Evolutionary conservation across 2,329 filamentous ascomycete genomes (phyloP).

Genomic region (Proliferodiscus dingleyae): DNA sequence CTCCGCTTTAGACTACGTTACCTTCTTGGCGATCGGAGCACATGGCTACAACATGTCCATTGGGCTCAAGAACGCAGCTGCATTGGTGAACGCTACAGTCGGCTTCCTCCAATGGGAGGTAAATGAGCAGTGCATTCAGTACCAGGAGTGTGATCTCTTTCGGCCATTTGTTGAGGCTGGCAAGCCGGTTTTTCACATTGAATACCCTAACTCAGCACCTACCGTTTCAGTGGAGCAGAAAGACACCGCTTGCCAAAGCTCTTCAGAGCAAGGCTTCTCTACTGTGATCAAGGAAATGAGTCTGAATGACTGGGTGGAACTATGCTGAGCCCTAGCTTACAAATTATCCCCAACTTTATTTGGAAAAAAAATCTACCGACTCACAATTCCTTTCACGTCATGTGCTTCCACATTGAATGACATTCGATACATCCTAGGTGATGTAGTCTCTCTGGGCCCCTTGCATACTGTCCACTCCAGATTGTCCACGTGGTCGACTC

Average conservation of each 20-base stretch:
- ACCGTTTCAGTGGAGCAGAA: not conserved
- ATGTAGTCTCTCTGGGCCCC: too few species aligned
- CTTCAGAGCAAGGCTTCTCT: slow-evolving; percentile 7
- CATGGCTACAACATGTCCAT: slow-evolving; percentile 50
- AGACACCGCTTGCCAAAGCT: slow-evolving; percentile 2
- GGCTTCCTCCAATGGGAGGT: slow-evolving; percentile 58
- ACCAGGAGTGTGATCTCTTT: slow-evolving; percentile 54
- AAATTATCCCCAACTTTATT: too few species aligned
- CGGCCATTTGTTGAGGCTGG: slow-evolving; percentile 50
- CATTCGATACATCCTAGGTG: too few species aligned
- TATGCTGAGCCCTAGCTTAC: not conserved
- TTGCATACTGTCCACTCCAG: too few species aligned
- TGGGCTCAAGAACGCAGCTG: slow-evolving; percentile 64
- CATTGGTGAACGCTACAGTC: slow-evolving; percentile 47
- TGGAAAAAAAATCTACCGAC: too few species aligned
- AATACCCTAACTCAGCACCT: slow-evolving; percentile 49
- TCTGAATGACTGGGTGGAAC: slow-evolving; percentile 16
- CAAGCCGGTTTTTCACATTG: slow-evolving; percentile 69
- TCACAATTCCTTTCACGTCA: too few species aligned
- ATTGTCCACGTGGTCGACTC: too few species aligned
- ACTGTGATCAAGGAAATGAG: slow-evolving; percentile 14
- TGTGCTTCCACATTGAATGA: too few species aligned
- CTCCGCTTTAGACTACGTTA: slow-evolving; percentile 54
- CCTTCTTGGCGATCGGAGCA: slow-evolving; percentile 54
- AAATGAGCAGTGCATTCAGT: slow-evolving; percentile 64